Evolutionary conservation across 2,329 filamentous ascomycete species (phyloP), one percentile per base, ranked within the genome.

Genomic region (Tolypocladium cylindrosporum): DNA sequence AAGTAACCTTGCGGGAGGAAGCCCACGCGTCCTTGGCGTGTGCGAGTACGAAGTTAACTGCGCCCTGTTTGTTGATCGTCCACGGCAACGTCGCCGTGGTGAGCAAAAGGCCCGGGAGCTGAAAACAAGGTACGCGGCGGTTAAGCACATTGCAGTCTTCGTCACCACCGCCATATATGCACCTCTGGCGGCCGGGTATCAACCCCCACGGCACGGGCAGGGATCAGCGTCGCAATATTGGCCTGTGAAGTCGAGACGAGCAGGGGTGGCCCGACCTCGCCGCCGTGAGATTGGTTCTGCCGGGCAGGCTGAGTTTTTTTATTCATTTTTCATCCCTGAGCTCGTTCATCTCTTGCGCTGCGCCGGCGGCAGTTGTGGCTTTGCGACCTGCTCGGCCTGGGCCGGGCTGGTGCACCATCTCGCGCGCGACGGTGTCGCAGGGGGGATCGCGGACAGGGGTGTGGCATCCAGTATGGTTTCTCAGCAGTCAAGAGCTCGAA

Each of bases 201-300:
- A 37, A 37, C 36, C 36, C 11, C 3, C 2, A 16, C 13, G 13
- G 37, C 13, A 13, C 31, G 16, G 34, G 48, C 53, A 55, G 40
- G 53, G 53, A 14, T 41, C 27, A 55, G 40, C 37, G 53, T 55
- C 40, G 53, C 40, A 55, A 55, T 55, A 55, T 55, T 55, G 53
- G 39, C 21, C 9, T 16, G 39, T 41, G 53, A n/a, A 19, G n/a
- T 42, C 53, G 39, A 41, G 24, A 10, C 27, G 16, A 24, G 36
- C 24, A 55, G 40, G 39, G 14, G 53, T 8, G 4, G 10, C 11
- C 48, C 31, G 37, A 14, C 48, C 48, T 52, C 31, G 48, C 31
- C 48, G 48, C 31, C 48, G 31, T 13, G 31, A 9, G 39, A 36
- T 9, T 31, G n/a, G 53, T 4, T 50, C n/a, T 36, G 3, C 16